Base-by-base conservation (phyloP, 352 stramenopile genomes). In the Pythium aristosporum region DNA sequence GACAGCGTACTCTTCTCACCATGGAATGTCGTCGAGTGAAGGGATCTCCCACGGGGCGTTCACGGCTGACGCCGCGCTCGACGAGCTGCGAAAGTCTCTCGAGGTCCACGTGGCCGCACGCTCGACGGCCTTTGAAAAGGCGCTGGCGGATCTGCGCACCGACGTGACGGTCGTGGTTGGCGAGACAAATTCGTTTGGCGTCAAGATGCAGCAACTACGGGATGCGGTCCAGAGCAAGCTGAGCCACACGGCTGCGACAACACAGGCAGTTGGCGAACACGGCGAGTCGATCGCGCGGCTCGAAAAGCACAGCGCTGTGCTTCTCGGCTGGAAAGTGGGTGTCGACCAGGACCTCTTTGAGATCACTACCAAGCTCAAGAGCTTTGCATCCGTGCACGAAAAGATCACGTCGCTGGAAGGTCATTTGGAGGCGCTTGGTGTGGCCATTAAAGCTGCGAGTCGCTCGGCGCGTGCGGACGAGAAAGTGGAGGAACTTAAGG, bases 281-380 rank as follows among this genome's bases (percentile, higher is more conserved):
- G 53, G 71, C 28, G 77, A 87, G 13, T 80, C 80, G 23, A 88
- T 92, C 42, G 63, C 69, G 43, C 78, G 85, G 48, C 73, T 94
- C 13, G 85, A 94, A 57, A 84, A 88, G 64, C 81, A 92, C 52
- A 90, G 82, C 56, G 75, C 74, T 8, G 76, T 78, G 32, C 49
- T 92, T 39, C 63, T 91, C 6, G 77, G 75, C 9, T 89, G 77
- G 69, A 87, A 88, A 65, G 78, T 82, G 2, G 72, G 70, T 44
- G 71, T 87, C 18, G 83, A 91, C 39, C 72, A 87, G 47, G 83
- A 92, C 30, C 51, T 92, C 16, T 69, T 76, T 30, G 79, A 89
- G 37, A 59, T 88, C 15, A 77, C 71, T 1, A 44, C 67, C 50
- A 89, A 88, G 42, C 52, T 91, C 52, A 89, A 89, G 59, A 64